Percentiles rank a stretch among this genome's conserved stretches.
Conservation (phyloP, 139 green algal genomes). For the Chlamydomonas incerta region DNA sequence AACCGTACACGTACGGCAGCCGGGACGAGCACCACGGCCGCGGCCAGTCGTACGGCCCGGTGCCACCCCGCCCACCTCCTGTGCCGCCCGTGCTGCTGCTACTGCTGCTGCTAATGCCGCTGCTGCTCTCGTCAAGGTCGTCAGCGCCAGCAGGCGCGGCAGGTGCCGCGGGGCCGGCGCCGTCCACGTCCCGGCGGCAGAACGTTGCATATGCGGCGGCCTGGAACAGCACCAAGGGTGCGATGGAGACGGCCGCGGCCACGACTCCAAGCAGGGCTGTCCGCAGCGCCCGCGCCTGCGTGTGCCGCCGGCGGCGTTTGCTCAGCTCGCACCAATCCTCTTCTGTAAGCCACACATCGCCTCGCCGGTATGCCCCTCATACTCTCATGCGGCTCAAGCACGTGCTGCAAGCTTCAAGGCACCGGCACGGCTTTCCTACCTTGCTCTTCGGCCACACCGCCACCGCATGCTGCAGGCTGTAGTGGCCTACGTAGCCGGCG, state of each 20-base stretch:
- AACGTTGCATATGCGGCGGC: neutral
- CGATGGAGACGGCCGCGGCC: neutral
- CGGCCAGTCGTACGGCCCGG: slow-evolving; percentile 1
- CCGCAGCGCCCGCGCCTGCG: neutral
- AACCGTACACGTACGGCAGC: slow-evolving; percentile 76
- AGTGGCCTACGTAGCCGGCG: slow-evolving; percentile 62
- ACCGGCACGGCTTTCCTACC: neutral
- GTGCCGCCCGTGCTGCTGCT: no score
- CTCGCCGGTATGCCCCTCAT: no score
- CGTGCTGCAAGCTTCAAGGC: neutral
- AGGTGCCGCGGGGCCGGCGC: no score
- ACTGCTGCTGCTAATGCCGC: neutral
- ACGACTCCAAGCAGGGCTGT: slow-evolving; percentile 2
- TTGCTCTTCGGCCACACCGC: neutral
- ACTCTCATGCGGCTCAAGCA: no score
- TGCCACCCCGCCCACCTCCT: no score
- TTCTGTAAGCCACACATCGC: no score
- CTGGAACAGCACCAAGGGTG: slow-evolving; percentile 10
- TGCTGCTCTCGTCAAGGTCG: no score
- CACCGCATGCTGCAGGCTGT: slow-evolving; percentile 25
- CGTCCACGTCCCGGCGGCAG: neutral
- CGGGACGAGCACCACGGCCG: slow-evolving; percentile 74
- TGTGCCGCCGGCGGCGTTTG: no score
- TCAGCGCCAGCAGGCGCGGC: no score
- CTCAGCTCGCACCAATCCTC: no score